A percentile compares a stretch with the other conserved stretches of the same genome.
These are phyloP conservation scores for Auriscalpium vulgare DNA, from an alignment of 768 basidiomycete genomes.

Conservation along the genomic window DNA sequence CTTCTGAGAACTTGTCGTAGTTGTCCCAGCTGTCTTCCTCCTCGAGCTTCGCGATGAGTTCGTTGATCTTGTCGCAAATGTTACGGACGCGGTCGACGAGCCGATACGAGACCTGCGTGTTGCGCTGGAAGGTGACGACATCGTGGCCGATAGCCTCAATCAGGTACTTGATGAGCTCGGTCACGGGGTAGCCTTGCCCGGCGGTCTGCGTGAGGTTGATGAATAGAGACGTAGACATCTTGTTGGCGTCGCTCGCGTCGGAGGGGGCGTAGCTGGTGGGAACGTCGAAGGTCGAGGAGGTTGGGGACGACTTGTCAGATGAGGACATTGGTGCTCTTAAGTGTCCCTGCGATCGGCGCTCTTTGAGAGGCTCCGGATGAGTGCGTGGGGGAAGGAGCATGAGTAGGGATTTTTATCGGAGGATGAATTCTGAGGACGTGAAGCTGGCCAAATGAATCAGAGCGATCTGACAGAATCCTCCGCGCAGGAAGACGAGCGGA, in stretches of 20 bases:
- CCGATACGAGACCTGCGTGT: conserved; percentile 15
- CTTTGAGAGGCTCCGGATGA: too few species aligned
- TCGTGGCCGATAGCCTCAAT: conserved; percentile 9
- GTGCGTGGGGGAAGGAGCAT: too few species aligned
- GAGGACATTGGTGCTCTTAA: background rate
- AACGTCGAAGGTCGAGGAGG: background rate
- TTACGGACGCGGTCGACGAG: conserved; percentile 11
- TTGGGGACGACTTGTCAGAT: background rate
- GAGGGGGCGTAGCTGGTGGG: background rate
- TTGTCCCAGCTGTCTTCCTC: conserved; percentile 3
- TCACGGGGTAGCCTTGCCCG: conserved; percentile 1
- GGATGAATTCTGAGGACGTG: too few species aligned
- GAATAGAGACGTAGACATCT: background rate
- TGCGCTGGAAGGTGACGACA: conserved; percentile 11
- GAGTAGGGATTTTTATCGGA: too few species aligned
- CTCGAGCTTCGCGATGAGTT: conserved; percentile 10
- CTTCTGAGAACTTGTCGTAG: conserved; percentile 11
- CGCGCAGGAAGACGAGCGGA: too few species aligned
- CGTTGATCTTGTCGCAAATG: conserved; percentile 9
- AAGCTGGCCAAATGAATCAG: too few species aligned
- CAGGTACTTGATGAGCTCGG: conserved; percentile 12
- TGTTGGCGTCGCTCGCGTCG: background rate
- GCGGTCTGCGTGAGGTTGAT: background rate
- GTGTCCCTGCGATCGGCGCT: too few species aligned
- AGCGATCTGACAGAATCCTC: too few species aligned